Evolutionary conservation across 2,329 filamentous ascomycete genomes (phyloP), one percentile per base, ranked within the genome.

Genomic region (Aspergillus pseudoglaucus): DNA sequence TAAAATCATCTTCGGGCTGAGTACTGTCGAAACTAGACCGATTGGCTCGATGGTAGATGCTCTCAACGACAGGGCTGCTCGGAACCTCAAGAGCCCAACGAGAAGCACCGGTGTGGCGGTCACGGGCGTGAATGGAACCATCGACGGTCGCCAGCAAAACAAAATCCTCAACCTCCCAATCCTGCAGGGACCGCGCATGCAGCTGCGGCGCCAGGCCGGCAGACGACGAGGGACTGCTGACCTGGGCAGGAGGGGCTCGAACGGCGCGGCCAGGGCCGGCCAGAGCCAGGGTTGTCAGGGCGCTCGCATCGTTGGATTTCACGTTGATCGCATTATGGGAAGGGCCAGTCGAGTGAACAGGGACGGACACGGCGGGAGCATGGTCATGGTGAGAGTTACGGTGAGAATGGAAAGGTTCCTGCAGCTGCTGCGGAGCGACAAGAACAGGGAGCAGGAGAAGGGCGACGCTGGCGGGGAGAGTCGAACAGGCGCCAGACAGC

Each of bases 111-210:
- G 87, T 93, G 66, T 85, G 87, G 62, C 93, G 83, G 75, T 96
- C 89, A 70, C 84, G 84, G 68, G 91, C 90, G 75, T 95, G 88
- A 63, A 97, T 82, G 68, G 89, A 88, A 79, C 93, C 93, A 79
- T 97, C 90, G 82, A 97, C 88, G 81, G 93, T 97, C 88, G 93
- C 91, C 87, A 98, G 79, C 78, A 98, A 88, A 76, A 97, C 88
- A 82, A 96, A 95, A 79, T 97, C 90, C 88, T 97, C 91, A 75
- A 96, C 90, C 87, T 96, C 89, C 91, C 91, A 97, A 76, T 96
- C 91, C 82, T 90, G 86, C 81, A 97, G 79, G 79, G 86, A 94
- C 83, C 91, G 90, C 90, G 90, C 91, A 86, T 80, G 79, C 69
- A 88, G 85, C 85, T 85, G 87, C 87, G 87, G 84, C 76, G 85